Conservation (phyloP, 2,329 filamentous ascomycete species). For the Sclerotinia glacialis region DNA sequence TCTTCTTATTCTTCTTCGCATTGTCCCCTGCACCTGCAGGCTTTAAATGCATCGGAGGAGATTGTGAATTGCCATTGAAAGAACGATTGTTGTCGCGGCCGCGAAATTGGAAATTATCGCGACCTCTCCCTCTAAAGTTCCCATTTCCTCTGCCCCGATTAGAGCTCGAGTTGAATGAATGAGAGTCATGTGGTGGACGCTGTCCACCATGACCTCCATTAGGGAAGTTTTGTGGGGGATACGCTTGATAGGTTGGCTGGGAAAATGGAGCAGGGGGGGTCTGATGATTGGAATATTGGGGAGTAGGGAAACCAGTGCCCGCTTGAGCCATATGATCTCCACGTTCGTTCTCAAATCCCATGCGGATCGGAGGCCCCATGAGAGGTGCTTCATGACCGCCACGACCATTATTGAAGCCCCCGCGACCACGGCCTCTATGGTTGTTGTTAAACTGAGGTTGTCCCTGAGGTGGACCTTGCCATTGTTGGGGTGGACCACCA, state of each 20-base stretch:
- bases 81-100: constrained; percentile 39
- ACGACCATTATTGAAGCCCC: constrained; percentile 43
- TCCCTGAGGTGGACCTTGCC: constrained; percentile 42
- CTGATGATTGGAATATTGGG: constrained; percentile 40
- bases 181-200: constrained; percentile 39
- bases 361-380: constrained; percentile 55
- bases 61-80: constrained; percentile 24
- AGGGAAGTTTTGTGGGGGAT: constrained; percentile 42
- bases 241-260: constrained; percentile 41
- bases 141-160: constrained; percentile 44
- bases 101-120: constrained; percentile 44
- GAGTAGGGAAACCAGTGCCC: constrained; percentile 44
- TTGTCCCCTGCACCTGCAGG: constrained; percentile 41
- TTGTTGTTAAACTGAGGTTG: constrained; percentile 43
- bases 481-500: constrained; percentile 41
- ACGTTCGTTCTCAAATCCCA: constrained; percentile 52
- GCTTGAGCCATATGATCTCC: constrained; percentile 45
- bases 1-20: constrained; percentile 60
- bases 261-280: constrained; percentile 36
- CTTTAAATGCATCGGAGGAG: constrained; percentile 27
- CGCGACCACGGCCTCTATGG: constrained; percentile 37
- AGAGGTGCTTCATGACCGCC: constrained; percentile 45
- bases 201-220: constrained; percentile 33
- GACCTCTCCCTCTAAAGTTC: constrained; percentile 41
- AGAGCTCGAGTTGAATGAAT: constrained; percentile 41